Base-by-base conservation (phyloP, 1,284 basidiomycete genomes). In the Cutaneotrichosporon curvatum region DNA sequence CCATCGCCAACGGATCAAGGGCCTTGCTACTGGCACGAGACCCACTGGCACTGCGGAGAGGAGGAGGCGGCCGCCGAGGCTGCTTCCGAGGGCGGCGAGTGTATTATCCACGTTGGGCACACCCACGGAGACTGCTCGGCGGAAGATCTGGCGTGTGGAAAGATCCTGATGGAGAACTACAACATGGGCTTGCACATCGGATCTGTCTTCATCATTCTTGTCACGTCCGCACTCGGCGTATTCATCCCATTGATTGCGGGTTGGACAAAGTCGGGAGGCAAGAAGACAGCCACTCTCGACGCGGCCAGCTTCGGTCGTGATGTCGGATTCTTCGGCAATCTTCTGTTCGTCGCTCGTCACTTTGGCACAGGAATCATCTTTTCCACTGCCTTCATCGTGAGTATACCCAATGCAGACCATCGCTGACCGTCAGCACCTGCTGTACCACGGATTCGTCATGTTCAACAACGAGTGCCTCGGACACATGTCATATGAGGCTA, bases 381-480 rank as follows among this genome's bases (percentile, higher is more conserved):
- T 11, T 37, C 45, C 4, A 51, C 50, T 1, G 45, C 50, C 4
- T 48, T 48, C 21, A 42, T 47, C 14, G 43, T 44, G 20, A 32
- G 43, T 32, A 16, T 20, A 9, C 4, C 11, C 12, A 37, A 9
- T 10, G 7, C 4, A 2, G 3, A 23, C 61, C 8, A 75, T 43
- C 74, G 50, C 53, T 75, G 25, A 63, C 62, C 6, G 31, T 20
- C 28, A 44, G 40, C 74, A 76, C 49, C 60, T 76, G 1, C 59
- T 76, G 0, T 70, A 62, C 54, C 73, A 74, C 55, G 65, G 70
- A 4, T 71, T 75, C 47, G 51, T 74, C 53, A 66, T 63, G 62
- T 65, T 67, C 48, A 47, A 53, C 45, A 73, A 73, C 57, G 60
- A 70, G 25, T 74, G 74, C 52, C 50, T 76, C 19, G 72, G 74